Evolutionary conservation across 2,329 filamentous ascomycete species (phyloP), one percentile per base, ranked within the genome.

Genomic region (Rhexocercosporidium sp.): DNA sequence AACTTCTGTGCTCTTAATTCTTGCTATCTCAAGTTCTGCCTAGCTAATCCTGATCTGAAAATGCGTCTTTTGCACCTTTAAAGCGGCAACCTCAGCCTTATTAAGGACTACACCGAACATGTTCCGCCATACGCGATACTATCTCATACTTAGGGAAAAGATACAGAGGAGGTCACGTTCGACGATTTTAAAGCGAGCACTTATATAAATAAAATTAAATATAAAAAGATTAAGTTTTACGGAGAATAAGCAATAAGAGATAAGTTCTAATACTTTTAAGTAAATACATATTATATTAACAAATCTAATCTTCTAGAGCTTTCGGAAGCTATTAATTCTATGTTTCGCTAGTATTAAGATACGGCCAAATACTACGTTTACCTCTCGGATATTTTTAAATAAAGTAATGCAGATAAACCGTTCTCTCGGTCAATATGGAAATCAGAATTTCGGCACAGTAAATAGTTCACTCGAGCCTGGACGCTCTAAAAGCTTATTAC

Each of bases 381-480:
- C 39, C 31, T 72, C 11, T 41, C 9, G 31, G 54, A 41, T 41
- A 14, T 41, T 44, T 59, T 18, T 2, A 18, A 51, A 53, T 1
- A 47, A 14, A 47, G 20, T 47, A 16, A 63, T 66, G 34, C 29
- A n/a, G 41, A 31, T 25, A 25, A 62, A 47, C 49, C 14, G 9
- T 67, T 39, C 46, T 44, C 44, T n/a, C 34, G 12, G n/a, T 44
- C 34, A 16, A n/a, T 11, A n/a, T 73, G 70, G 69, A 27, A 67
- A 65, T n/a, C 25, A 44, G 53, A 31, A 3, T 72, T 74, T 16
- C 47, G 14, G 29, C 34, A 62, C 4, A 69, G 67, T 61, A 56
- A 57, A 62, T 74, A 71, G 72, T 73, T 73, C 62, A 72, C 64
- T 16, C 67, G 70, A 25, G 70, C 66, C 2, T 71, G 69, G 70